A percentile compares a stretch with the other conserved stretches of the same genome.
Conservation (phyloP, 164 flowering plant genomes). For the Cinnamomum micranthum region DNA sequence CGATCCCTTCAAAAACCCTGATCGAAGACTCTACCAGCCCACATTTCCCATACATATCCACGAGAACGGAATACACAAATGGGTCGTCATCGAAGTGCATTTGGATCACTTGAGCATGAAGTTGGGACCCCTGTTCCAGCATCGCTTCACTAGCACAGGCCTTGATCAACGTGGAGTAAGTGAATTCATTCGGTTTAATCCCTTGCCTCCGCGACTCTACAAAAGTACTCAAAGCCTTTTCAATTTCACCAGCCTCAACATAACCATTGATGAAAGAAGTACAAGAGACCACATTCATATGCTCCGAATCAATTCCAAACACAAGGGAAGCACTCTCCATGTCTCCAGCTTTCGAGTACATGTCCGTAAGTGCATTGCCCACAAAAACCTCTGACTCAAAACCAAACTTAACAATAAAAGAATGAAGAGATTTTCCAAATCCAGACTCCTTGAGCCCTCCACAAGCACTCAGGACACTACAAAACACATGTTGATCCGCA, state of each 20-base stretch:
- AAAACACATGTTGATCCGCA: slow-evolving; percentile 36
- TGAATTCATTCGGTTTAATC: slow-evolving; percentile 47
- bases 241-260: slow-evolving; percentile 32
- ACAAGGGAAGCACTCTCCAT: slow-evolving; percentile 43
- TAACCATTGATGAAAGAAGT: slow-evolving; percentile 51
- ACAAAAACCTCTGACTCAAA: slow-evolving; percentile 30
- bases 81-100: slow-evolving; percentile 26
- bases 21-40: slow-evolving; percentile 39
- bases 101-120: slow-evolving; percentile 51
- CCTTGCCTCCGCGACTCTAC: slow-evolving; percentile 31
- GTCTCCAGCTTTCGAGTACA: slow-evolving; percentile 45
- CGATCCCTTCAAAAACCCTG: slow-evolving; percentile 30
- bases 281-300: slow-evolving; percentile 43
- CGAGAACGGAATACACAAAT: slow-evolving; percentile 37
- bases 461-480: slow-evolving; percentile 39
- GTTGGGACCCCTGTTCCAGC: slow-evolving; percentile 39
- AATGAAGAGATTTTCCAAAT: slow-evolving; percentile 43
- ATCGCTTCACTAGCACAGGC: slow-evolving; percentile 52
- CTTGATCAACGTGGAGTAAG: slow-evolving; percentile 51
- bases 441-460: slow-evolving; percentile 25
- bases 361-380: slow-evolving; percentile 46
- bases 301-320: slow-evolving; percentile 20
- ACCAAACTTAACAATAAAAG: slow-evolving; percentile 35
- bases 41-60: slow-evolving; percentile 64
- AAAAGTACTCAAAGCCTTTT: slow-evolving; percentile 32